A percentile compares a stretch with the other conserved stretches of the same genome.
phyloP scores from a whole-genome alignment of 768 basidiomycete species.

The Mycena galopus region DNA sequence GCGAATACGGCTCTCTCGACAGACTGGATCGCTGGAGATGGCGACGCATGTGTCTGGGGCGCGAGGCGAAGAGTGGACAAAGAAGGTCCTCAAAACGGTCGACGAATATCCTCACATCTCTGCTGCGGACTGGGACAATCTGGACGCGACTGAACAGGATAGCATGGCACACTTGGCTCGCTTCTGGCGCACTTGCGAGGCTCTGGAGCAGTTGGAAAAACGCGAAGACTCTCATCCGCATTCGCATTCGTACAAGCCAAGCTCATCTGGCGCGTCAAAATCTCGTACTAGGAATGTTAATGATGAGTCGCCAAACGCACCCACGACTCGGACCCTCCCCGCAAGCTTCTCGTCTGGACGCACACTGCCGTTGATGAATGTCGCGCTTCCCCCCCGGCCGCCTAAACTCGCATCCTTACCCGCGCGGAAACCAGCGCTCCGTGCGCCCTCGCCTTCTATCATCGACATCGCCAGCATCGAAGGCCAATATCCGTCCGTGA shows the following conservation, averaged over 20 bases:
- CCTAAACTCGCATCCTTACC: slow-evolving; percentile 14
- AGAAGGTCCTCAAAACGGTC: slow-evolving; percentile 43
- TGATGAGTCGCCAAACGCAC: neutral
- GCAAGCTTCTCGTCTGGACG: slow-evolving; percentile 31
- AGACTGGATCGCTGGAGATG: slow-evolving; percentile 50
- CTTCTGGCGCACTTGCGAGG: slow-evolving; percentile 46
- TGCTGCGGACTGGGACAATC: slow-evolving; percentile 38
- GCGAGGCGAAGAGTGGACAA: slow-evolving; percentile 56
- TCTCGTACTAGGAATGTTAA: neutral
- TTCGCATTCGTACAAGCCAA: neutral
- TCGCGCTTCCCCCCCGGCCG: slow-evolving; percentile 19
- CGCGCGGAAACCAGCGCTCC: neutral
- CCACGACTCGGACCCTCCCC: neutral
- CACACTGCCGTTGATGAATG: slow-evolving; percentile 24
- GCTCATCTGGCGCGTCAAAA: neutral
- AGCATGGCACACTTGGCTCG: slow-evolving; percentile 40
- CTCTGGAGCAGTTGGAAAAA: slow-evolving; percentile 33
- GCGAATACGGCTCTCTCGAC: slow-evolving; percentile 55
- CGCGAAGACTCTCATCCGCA: slow-evolving; percentile 10
- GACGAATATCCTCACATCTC: slow-evolving; percentile 41
- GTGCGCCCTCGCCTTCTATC: neutral
- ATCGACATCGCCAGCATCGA: slow-evolving; percentile 28
- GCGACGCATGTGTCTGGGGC: slow-evolving; percentile 47
- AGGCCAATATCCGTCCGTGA: slow-evolving; percentile 28
- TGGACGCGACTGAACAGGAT: slow-evolving; percentile 45